Evolutionary conservation across 148 eudicot species (phyloP).

Genomic region (Agrostemma githago): DNA sequence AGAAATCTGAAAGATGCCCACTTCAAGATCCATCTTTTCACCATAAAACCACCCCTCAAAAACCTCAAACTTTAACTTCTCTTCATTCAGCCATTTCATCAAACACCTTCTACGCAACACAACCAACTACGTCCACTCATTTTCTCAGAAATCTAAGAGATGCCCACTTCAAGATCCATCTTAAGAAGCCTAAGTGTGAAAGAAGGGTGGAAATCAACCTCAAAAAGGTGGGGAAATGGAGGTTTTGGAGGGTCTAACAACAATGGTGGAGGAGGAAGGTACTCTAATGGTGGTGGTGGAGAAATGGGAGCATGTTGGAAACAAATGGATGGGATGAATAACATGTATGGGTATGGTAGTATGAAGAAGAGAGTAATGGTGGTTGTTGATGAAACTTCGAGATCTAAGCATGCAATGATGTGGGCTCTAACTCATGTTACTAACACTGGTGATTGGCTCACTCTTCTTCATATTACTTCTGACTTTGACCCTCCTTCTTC

Average conservation of each 20-base stretch:
- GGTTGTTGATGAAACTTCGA: conserved; percentile 66
- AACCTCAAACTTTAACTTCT: no score
- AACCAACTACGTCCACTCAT: background rate
- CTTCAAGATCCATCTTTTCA: background rate
- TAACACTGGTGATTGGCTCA: conserved; percentile 75
- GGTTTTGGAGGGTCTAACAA: background rate
- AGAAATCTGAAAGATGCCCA: background rate
- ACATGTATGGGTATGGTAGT: conserved; percentile 24
- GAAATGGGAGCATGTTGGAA: conserved; percentile 25
- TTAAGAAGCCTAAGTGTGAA: background rate
- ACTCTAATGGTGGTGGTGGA: background rate
- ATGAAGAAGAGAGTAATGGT: conserved; percentile 92
- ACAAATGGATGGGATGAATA: conserved; percentile 49
- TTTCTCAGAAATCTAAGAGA: no score
- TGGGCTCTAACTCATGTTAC: conserved; percentile 93
- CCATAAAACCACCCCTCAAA: no score
- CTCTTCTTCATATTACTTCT: conserved; percentile 62
- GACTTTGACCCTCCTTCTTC: conserved; percentile 30
- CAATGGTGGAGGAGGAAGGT: background rate
- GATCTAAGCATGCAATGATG: conserved; percentile 90
- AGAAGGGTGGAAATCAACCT: background rate
- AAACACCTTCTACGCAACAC: background rate
- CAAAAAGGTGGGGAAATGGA: background rate
- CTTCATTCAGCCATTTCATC: background rate
- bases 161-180: background rate